Percentiles rank a stretch among this genome's conserved stretches.
These are phyloP conservation scores for Candida boidinii DNA, from an alignment of 805 yeast species.

Conservation along the genomic window DNA sequence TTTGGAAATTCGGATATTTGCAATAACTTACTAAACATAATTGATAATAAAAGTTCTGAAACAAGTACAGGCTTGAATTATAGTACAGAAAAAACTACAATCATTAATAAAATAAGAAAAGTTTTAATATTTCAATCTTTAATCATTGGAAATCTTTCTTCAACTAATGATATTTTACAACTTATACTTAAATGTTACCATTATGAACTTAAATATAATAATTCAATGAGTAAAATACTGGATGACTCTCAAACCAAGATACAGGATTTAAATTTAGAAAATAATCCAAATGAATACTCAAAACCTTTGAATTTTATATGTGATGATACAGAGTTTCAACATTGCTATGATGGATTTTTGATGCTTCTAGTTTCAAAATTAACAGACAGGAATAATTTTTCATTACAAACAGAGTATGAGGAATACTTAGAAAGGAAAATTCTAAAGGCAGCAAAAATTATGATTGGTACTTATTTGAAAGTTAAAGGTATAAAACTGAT, in stretches of 20 bases:
- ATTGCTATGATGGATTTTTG: not conserved
- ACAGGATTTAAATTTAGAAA: too few species aligned
- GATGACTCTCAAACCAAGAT: too few species aligned
- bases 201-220: too few species aligned
- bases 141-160: too few species aligned
- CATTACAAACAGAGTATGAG: conserved; percentile 1
- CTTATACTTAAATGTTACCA: too few species aligned
- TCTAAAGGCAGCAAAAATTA: conserved; percentile 9
- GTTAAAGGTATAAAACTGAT: conserved; percentile 8
- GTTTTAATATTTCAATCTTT: not conserved
- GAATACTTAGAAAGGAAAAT: conserved; percentile 4
- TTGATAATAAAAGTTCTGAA: not conserved
- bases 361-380: not conserved
- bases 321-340: not conserved
- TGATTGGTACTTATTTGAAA: conserved; percentile 10
- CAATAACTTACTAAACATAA: not conserved
- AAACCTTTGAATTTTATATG: not conserved
- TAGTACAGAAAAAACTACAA: not conserved
- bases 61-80: not conserved
- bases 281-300: too few species aligned
- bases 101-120: not conserved
- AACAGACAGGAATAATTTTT: too few species aligned
- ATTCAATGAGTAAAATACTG: too few species aligned
- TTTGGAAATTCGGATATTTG: not conserved
- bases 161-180: too few species aligned